Evolutionary conservation across 179 eudicot genomes (phyloP).

Genomic region (Nepenthes alata): DNA sequence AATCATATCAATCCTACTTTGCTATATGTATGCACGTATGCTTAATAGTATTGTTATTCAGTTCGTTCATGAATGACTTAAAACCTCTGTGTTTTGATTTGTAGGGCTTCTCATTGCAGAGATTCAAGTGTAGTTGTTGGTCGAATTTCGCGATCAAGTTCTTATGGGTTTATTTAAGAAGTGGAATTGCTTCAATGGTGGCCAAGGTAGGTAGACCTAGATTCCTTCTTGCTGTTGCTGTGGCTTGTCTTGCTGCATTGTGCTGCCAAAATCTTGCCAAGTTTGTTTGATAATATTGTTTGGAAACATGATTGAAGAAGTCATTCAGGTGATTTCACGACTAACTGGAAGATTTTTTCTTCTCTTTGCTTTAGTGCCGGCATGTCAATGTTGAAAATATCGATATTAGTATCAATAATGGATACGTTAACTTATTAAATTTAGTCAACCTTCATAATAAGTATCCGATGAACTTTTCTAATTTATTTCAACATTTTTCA

Average conservation of each 20-base stretch:
- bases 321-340: too few relatives aligned
- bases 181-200: conserved; percentile 14
- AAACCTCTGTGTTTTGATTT: background rate
- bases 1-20: background rate
- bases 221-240: conserved; percentile 27
- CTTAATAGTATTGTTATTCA: background rate
- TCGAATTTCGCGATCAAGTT: conserved; percentile 37
- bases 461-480: too few relatives aligned
- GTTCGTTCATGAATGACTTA: background rate
- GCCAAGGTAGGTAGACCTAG: conserved; percentile 16
- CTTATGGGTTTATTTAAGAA: conserved; percentile 36
- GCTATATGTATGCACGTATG: conserved; percentile 4
- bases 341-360: too few relatives aligned
- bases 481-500: too few relatives aligned
- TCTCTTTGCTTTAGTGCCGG: too few relatives aligned
- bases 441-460: too few relatives aligned
- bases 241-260: conserved; percentile 34
- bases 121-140: conserved; percentile 40
- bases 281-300: too few relatives aligned
- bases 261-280: conserved; percentile 11
- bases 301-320: too few relatives aligned
- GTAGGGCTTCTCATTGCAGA: conserved; percentile 56
- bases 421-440: too few relatives aligned
- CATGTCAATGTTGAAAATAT: too few relatives aligned
- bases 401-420: too few relatives aligned